Percentiles rank a stretch among this genome's conserved stretches.
Evolutionary conservation across 176 grass and related monocot genomes (phyloP).

Genomic region (Carex parvula): DNA sequence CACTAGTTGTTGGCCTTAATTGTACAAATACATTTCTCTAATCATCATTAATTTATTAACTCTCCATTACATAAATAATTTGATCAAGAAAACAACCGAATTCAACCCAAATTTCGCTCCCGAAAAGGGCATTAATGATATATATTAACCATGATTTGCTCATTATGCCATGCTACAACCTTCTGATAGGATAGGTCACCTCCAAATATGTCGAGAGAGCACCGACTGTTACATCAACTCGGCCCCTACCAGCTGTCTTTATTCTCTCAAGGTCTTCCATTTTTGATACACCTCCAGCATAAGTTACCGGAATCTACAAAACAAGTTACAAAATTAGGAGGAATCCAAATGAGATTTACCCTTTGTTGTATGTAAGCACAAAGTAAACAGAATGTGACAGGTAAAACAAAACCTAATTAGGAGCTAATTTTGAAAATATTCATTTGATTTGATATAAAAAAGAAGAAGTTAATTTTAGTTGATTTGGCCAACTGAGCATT

Average conservation of each 20-base stretch:
- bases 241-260: constrained; percentile 62
- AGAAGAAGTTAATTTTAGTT: not conserved
- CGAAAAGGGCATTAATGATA: no score
- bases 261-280: constrained; percentile 86
- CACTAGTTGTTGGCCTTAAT: no score
- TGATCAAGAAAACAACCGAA: not conserved
- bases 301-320: constrained; percentile 75
- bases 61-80: not conserved
- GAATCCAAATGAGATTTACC: not conserved
- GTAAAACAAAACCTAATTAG: not conserved
- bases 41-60: not conserved
- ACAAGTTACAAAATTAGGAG: not conserved
- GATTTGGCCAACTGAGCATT: not conserved
- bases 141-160: constrained; percentile 40
- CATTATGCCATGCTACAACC: no score
- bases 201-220: constrained; percentile 80
- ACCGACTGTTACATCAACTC: constrained; percentile 69
- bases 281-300: constrained; percentile 75
- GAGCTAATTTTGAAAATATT: not conserved
- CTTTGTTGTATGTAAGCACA: not conserved
- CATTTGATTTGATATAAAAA: not conserved
- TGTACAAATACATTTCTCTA: not conserved
- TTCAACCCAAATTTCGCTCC: not conserved
- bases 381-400: not conserved
- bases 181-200: constrained; percentile 54